Conservation (phyloP, 805 yeast species). For the Candida endomychidarum region DNA sequence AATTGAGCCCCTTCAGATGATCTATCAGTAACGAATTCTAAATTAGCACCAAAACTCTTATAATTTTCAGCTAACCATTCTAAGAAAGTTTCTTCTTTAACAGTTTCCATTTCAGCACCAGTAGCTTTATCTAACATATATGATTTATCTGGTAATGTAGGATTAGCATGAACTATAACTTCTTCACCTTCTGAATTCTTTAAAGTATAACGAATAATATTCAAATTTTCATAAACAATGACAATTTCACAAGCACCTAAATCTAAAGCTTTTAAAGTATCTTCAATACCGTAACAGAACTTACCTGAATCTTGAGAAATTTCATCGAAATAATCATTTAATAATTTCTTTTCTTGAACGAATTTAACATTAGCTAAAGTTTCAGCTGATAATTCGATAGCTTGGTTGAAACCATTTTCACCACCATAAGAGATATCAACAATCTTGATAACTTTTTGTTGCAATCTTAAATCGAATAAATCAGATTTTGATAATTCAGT, state of each 20-base stretch:
- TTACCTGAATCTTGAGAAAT: conserved; percentile 96
- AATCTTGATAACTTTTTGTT: conserved; percentile 80
- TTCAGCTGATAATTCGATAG: conserved; percentile 96
- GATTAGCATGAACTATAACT: conserved; percentile 69
- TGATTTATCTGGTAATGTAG: conserved; percentile 70
- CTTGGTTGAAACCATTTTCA: conserved; percentile 99
- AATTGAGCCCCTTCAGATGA: conserved; percentile 99
- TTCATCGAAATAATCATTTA: conserved; percentile 91
- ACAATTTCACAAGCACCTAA: conserved; percentile 93
- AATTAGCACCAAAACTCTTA: conserved; percentile 88
- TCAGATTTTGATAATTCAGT: conserved; percentile 91
- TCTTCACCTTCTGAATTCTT: conserved; percentile 81
- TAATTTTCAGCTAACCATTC: conserved; percentile 99
- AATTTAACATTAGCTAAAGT: conserved; percentile 95
- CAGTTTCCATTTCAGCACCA: conserved; percentile 89
- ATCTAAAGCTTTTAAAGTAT: conserved; percentile 93
- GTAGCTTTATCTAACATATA: conserved; percentile 78
- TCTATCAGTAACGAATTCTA: conserved; percentile 95
- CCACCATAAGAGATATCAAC: conserved; percentile 99
- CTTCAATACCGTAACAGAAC: conserved; percentile 96
- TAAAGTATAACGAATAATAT: conserved; percentile 76
- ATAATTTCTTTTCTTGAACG: conserved; percentile 95
- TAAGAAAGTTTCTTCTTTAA: conserved; percentile 78
- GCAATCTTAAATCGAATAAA: conserved; percentile 87
- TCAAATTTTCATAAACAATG: conserved; percentile 91